A percentile compares a stretch with the other conserved stretches of the same genome.
Conservation (phyloP, 2,329 filamentous ascomycete species). For the Arthroderma uncinatum region DNA sequence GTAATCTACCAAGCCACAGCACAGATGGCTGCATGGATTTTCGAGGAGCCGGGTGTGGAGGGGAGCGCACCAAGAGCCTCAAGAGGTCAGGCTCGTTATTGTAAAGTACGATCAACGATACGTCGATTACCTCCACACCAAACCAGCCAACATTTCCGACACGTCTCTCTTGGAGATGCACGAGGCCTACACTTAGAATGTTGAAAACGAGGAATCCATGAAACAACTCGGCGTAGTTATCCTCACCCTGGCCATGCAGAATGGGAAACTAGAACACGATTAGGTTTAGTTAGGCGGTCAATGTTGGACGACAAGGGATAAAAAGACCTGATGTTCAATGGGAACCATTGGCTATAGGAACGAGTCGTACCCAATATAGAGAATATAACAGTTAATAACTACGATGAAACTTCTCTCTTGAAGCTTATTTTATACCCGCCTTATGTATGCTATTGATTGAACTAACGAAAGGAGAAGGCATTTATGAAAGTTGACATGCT, state of each 20-base stretch:
- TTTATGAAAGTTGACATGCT: not conserved
- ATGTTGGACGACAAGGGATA: too few relatives aligned
- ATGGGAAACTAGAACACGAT: not conserved
- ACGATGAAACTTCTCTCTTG: too few relatives aligned
- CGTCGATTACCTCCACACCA: not conserved
- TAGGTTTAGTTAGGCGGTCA: too few relatives aligned
- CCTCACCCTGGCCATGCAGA: not conserved
- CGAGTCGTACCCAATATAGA: too few relatives aligned
- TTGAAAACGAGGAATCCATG: not conserved
- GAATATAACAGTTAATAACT: too few relatives aligned
- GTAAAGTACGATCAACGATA: not conserved
- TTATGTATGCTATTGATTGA: not conserved
- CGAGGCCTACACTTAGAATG: not conserved
- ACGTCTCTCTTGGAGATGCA: not conserved
- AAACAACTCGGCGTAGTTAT: not conserved
- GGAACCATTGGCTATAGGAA: too few relatives aligned
- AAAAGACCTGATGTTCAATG: too few relatives aligned
- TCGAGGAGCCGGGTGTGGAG: not conserved
- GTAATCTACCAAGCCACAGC: slow-evolving; percentile 2
- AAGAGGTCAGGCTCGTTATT: not conserved
- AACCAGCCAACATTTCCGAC: not conserved
- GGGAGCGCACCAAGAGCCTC: not conserved
- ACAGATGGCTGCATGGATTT: slow-evolving; percentile 10
- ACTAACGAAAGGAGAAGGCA: not conserved
- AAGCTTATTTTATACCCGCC: too few relatives aligned